Percentiles rank a stretch among this genome's conserved stretches.
Evolutionary conservation across 1,139 yeast genomes (phyloP).

Genomic region (Protomyces inouyei): DNA sequence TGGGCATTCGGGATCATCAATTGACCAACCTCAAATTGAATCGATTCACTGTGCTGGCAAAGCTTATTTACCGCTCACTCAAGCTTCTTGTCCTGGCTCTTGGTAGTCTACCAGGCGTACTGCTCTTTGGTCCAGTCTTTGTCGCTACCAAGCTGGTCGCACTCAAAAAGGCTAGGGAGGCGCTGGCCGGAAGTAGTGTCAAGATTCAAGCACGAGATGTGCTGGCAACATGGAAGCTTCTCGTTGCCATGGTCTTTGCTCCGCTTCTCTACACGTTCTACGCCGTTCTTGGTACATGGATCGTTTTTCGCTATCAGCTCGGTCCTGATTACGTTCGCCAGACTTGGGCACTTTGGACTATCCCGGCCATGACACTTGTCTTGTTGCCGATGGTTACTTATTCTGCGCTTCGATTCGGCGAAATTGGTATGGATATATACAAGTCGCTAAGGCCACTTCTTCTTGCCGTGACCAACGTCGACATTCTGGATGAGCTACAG

Average conservation of each 20-base stretch:
- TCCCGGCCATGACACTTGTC: slow-evolving; percentile 51
- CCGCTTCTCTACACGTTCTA: slow-evolving; percentile 79
- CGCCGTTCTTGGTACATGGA: slow-evolving; percentile 60
- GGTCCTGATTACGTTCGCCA: slow-evolving; percentile 25
- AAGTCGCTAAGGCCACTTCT: slow-evolving; percentile 77
- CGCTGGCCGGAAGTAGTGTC: slow-evolving; percentile 82
- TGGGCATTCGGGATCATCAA: slow-evolving; percentile 84
- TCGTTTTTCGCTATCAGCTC: slow-evolving; percentile 34
- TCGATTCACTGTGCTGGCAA: slow-evolving; percentile 36
- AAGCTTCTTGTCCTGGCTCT: slow-evolving; percentile 53
- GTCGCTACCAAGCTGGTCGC: slow-evolving; percentile 71
- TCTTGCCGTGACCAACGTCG: slow-evolving; percentile 47
- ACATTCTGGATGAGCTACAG: slow-evolving; percentile 51
- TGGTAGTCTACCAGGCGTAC: slow-evolving; percentile 77
- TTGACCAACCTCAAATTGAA: slow-evolving; percentile 58
- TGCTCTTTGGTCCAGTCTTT: slow-evolving; percentile 82
- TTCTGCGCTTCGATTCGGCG: slow-evolving; percentile 84
- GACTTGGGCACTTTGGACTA: slow-evolving; percentile 34
- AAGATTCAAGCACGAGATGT: slow-evolving; percentile 90
- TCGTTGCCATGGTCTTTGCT: slow-evolving; percentile 82
- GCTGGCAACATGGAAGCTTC: slow-evolving; percentile 90
- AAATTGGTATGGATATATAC: slow-evolving; percentile 82
- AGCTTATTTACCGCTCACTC: slow-evolving; percentile 52
- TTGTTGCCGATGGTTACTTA: slow-evolving; percentile 70
- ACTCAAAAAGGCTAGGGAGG: slow-evolving; percentile 62